These are phyloP conservation scores for Hortaea sp. DNA, from an alignment of 2,329 filamentous ascomycete species.

Conservation along the genomic window DNA sequence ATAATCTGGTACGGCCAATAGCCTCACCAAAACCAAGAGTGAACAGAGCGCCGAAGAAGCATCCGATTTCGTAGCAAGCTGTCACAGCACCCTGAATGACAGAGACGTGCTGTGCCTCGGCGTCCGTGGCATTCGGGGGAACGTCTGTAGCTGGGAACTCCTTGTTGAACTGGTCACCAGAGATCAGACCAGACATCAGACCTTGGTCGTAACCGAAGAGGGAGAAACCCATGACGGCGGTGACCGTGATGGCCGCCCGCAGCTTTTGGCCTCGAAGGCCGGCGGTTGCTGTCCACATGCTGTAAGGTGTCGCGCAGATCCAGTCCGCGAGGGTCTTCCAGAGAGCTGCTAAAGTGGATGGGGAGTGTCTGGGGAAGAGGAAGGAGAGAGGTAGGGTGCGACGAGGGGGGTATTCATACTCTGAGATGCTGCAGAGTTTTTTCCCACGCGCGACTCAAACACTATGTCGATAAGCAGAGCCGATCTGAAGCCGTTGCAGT, in stretches of 20 bases:
- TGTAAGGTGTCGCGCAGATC: neutral
- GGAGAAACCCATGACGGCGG: conserved; percentile 52
- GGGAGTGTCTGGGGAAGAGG: too few species aligned
- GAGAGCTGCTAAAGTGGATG: too few species aligned
- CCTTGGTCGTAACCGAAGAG: conserved; percentile 16
- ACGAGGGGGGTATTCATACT: too few species aligned
- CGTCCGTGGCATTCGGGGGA: conserved; percentile 36
- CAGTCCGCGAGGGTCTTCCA: too few species aligned
- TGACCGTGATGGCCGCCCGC: conserved; percentile 46
- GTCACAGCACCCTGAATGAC: conserved; percentile 21
- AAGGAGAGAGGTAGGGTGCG: too few species aligned
- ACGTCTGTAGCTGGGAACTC: conserved; percentile 29
- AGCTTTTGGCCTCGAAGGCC: conserved; percentile 28
- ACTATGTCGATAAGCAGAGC: too few species aligned
- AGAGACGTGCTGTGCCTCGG: conserved; percentile 35
- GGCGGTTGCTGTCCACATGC: neutral
- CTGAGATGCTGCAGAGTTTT: too few species aligned
- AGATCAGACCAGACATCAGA: conserved; percentile 30
- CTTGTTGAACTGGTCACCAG: conserved; percentile 19
- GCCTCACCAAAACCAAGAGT: conserved; percentile 27
- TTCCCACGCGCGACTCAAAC: too few species aligned
- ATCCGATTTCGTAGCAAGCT: conserved; percentile 17
- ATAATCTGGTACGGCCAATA: conserved; percentile 29
- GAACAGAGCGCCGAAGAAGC: conserved; percentile 26
- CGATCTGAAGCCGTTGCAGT: too few species aligned